Percentiles rank a stretch among this genome's conserved stretches.
Evolutionary conservation across 1,284 basidiomycete genomes (phyloP).

Genomic region (Tylopilus orsonianus): DNA sequence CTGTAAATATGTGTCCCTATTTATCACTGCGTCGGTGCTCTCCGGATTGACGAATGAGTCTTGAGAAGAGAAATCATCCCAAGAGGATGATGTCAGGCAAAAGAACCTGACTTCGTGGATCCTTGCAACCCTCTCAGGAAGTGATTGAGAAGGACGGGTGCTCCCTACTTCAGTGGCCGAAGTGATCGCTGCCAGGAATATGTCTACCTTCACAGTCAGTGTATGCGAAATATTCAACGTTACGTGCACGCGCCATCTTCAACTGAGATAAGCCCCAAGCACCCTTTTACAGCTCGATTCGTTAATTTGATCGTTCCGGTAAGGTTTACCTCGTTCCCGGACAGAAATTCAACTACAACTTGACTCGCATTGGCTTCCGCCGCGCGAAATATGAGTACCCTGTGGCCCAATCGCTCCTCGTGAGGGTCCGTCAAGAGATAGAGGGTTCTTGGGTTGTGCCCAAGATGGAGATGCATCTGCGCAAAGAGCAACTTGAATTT

Average conservation of each 20-base stretch:
- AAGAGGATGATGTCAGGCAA: slow-evolving; percentile 65
- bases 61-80: slow-evolving; percentile 64
- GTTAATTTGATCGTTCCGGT: slow-evolving; percentile 60
- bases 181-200: slow-evolving; percentile 77
- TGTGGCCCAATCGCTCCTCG: slow-evolving; percentile 56
- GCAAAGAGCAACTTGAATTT: not conserved
- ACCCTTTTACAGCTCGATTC: slow-evolving; percentile 72
- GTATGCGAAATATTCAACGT: not conserved
- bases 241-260: slow-evolving; percentile 54
- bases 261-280: slow-evolving; percentile 74
- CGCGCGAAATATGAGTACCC: slow-evolving; percentile 69
- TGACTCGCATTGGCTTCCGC: slow-evolving; percentile 56
- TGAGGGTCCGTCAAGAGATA: slow-evolving; percentile 71
- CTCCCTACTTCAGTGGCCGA: slow-evolving; percentile 79
- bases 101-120: slow-evolving; percentile 81
- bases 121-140: slow-evolving; percentile 63
- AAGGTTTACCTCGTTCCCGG: slow-evolving; percentile 70
- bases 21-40: slow-evolving; percentile 44
- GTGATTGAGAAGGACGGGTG: slow-evolving; percentile 59
- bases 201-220: slow-evolving; percentile 47
- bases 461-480: slow-evolving; percentile 69
- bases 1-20: slow-evolving; percentile 50
- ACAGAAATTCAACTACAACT: slow-evolving; percentile 82
- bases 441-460: slow-evolving; percentile 61
- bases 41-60: slow-evolving; percentile 55